phyloP scores from a whole-genome alignment of 108 stramenopile genomes.

The Phaeodactylum tricornutum region DNA sequence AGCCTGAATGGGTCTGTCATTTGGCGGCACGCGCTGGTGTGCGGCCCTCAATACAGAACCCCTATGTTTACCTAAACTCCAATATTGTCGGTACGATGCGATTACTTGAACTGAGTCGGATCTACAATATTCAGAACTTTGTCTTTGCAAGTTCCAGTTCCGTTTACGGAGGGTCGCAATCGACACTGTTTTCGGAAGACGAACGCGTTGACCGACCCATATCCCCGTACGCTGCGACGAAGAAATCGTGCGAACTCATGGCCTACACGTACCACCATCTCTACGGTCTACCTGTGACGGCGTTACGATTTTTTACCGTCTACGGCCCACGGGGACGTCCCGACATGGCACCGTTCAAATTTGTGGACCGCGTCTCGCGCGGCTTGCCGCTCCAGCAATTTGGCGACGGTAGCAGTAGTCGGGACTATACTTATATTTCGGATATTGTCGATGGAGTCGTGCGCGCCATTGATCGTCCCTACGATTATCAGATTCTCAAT shows the following conservation, averaged over 20 bases:
- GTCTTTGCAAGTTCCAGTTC: slow-evolving; percentile 84
- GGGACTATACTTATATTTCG: slow-evolving; percentile 91
- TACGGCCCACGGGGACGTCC: slow-evolving; percentile 77
- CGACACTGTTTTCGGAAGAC: slow-evolving; percentile 70
- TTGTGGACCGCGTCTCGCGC: slow-evolving; percentile 49
- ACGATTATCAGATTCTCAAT: slow-evolving; percentile 86
- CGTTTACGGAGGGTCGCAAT: slow-evolving; percentile 85
- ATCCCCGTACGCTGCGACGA: slow-evolving; percentile 83
- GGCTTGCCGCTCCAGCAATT: slow-evolving; percentile 66
- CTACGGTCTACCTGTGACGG: slow-evolving; percentile 77
- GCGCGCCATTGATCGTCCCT: slow-evolving; percentile 73
- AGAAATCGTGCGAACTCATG: slow-evolving; percentile 86
- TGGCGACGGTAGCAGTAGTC: slow-evolving; percentile 81
- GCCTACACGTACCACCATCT: slow-evolving; percentile 87
- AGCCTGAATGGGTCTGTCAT: slow-evolving; percentile 77
- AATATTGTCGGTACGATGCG: slow-evolving; percentile 84
- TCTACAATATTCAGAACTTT: slow-evolving; percentile 67
- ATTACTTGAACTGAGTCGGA: slow-evolving; percentile 66
- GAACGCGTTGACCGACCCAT: slow-evolving; percentile 83
- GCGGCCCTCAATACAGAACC: slow-evolving; percentile 86
- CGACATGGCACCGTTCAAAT: slow-evolving; percentile 89
- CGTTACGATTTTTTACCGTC: slow-evolving; percentile 93
- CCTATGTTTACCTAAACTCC: slow-evolving; percentile 85
- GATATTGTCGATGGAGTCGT: slow-evolving; percentile 91
- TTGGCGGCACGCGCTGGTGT: slow-evolving; percentile 88